Evolutionary conservation across 208 protist genomes (phyloP), one percentile per base, ranked within the genome.

Genomic region (Histomonas meleagridis): DNA sequence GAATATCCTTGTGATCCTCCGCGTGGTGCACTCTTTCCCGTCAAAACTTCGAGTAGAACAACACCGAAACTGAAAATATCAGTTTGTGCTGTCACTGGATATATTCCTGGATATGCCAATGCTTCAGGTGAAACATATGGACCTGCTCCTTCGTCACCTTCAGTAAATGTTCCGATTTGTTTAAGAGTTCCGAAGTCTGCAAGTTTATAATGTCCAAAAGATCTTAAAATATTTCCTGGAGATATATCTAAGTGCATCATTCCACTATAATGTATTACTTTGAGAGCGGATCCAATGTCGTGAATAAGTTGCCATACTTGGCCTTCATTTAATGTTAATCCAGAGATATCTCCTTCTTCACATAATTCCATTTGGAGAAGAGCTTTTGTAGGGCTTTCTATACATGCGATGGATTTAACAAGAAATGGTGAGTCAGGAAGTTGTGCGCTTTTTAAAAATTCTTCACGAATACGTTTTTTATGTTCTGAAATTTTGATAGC

Each of bases 101-200:
- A 86, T 9, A 32, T 14, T 12, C 40, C 23, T 2, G 76, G 76
- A 46, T 51, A 86, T 38, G 38, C 38, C 7, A 86, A 16, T 14
- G 76, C 76, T 86, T 86, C 76, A 12, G 76, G 76, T 86, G 76
- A 86, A 86, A 86, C 76, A 28, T 57, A 86, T 4, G 76, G 76
- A 4, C 76, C 76, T 40, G 76, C 76, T 0, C 76, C 76, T 57
- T 86, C 76, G 55, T 86, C 55, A 7, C 46, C 76, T 86, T 86
- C 76, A 23, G 32, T 46, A 38, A 86, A 86, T 35, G 51, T 14
- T 10, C 76, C 76, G 26, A 86, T 86, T 48, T 46, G 32, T 21
- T 40, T 86, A 21, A 86, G 26, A 28, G 76, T 86, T 23, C 76
- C 76, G 55, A 86, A 86, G 38, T 86, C 76, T 51, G 76, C 76